These are phyloP conservation scores for Penicillium dipodomyicola DNA, from an alignment of 495 filamentous ascomycete species.

Conservation along the genomic window DNA sequence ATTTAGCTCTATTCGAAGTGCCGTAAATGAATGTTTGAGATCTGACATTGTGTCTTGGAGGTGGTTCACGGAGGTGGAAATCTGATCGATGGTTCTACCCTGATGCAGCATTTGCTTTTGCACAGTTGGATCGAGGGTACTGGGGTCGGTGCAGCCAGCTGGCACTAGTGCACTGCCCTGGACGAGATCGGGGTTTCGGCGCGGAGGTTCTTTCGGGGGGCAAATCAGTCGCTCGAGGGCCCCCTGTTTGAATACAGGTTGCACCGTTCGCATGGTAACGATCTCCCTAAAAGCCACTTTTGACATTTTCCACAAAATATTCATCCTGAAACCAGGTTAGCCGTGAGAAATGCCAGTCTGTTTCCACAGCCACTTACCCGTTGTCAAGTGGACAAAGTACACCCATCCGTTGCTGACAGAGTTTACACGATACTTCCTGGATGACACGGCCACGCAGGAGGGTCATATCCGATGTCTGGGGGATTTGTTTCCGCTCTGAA, in stretches of 20 bases:
- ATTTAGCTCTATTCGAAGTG: constrained; percentile 45
- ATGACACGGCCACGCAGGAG: constrained; percentile 43
- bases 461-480: constrained; percentile 40
- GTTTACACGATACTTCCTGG: constrained; percentile 43
- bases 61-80: constrained; percentile 45
- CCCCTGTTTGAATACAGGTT: constrained; percentile 40
- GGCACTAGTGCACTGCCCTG: constrained; percentile 34
- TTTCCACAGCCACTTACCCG: constrained; percentile 34
- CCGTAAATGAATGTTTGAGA: constrained; percentile 44
- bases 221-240: constrained; percentile 33
- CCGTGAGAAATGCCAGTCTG: too few relatives aligned
- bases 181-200: constrained; percentile 20
- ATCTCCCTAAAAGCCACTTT: constrained; percentile 48
- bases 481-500: constrained; percentile 42
- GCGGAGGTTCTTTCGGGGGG: constrained; percentile 27
- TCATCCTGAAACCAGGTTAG: constrained; percentile 31
- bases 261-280: constrained; percentile 46
- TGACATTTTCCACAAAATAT: constrained; percentile 47
- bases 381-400: constrained; percentile 39
- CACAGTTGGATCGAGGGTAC: constrained; percentile 24
- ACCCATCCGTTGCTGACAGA: constrained; percentile 47
- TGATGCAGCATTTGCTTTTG: constrained; percentile 45
- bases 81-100: constrained; percentile 43
- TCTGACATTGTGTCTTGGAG: constrained; percentile 48
- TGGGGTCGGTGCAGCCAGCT: constrained; percentile 21